A percentile compares a stretch with the other conserved stretches of the same genome.
Evolutionary conservation across 2,329 filamentous ascomycete genomes (phyloP).

Genomic region (Clarireedia sp.): DNA sequence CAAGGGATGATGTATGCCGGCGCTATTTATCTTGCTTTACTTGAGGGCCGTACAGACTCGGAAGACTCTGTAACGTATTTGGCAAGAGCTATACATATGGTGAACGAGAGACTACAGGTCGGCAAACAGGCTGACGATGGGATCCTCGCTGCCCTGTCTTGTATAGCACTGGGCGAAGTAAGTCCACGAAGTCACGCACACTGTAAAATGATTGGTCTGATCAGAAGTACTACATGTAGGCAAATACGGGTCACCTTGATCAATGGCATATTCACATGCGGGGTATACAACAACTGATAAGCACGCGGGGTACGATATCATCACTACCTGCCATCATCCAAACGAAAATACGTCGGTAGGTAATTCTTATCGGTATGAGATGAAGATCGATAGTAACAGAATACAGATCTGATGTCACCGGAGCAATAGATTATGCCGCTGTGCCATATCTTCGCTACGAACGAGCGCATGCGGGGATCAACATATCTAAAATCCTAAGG

Average conservation of each 20-base stretch:
- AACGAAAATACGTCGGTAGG: constrained; percentile 17
- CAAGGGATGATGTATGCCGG: constrained; percentile 19
- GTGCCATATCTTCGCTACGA: constrained; percentile 13
- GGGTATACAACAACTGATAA: constrained; percentile 19
- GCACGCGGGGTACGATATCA: constrained; percentile 2
- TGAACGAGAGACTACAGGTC: constrained; percentile 13
- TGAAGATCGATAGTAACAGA: neutral
- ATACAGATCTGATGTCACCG: constrained; percentile 19
- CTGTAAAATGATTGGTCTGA: neutral
- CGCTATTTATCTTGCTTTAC: constrained; percentile 15
- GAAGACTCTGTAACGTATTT: constrained; percentile 16
- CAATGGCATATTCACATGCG: constrained; percentile 21
- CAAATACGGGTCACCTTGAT: constrained; percentile 15
- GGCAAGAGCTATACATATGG: constrained; percentile 8
- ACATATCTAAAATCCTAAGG: constrained; percentile 13
- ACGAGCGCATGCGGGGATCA: neutral
- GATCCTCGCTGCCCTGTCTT: constrained; percentile 13
- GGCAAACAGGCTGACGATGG: neutral
- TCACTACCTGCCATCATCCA: constrained; percentile 12
- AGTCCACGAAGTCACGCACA: neutral
- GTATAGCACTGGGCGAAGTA: constrained; percentile 19
- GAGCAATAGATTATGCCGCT: constrained; percentile 20
- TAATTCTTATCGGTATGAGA: neutral
- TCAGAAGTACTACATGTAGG: constrained; percentile 6
- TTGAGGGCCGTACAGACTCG: constrained; percentile 14